These are phyloP conservation scores for Aspergillus neotritici DNA, from an alignment of 2,329 filamentous ascomycete genomes.

Conservation along the genomic window DNA sequence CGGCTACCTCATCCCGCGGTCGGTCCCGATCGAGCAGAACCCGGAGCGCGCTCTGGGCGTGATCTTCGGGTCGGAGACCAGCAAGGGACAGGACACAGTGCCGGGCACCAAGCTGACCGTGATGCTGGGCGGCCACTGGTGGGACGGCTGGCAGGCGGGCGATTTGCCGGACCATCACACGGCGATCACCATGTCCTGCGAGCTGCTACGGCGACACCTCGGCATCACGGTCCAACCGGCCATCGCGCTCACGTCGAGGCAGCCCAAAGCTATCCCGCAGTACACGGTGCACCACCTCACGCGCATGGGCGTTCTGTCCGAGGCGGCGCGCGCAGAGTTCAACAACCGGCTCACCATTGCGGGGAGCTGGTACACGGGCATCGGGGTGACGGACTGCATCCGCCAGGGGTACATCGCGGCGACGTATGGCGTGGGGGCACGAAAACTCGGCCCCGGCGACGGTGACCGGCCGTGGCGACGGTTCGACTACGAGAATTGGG, in stretches of 20 bases:
- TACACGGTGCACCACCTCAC: slow-evolving; percentile 72
- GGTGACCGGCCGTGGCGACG: slow-evolving; percentile 17
- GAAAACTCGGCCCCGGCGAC: slow-evolving; percentile 17
- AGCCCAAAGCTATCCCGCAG: slow-evolving; percentile 79
- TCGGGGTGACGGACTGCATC: slow-evolving; percentile 52
- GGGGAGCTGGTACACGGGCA: slow-evolving; percentile 48
- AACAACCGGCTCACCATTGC: slow-evolving; percentile 60
- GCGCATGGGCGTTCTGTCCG: slow-evolving; percentile 54
- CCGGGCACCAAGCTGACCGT: slow-evolving; percentile 81
- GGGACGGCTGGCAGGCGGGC: slow-evolving; percentile 55
- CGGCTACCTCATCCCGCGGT: slow-evolving; percentile 83
- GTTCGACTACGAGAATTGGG: slow-evolving; percentile 19
- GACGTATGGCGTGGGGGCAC: slow-evolving; percentile 34
- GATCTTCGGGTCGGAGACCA: slow-evolving; percentile 75
- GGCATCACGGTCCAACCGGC: slow-evolving; percentile 60
- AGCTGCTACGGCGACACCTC: slow-evolving; percentile 67
- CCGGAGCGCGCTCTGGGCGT: slow-evolving; percentile 82
- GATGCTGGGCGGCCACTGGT: slow-evolving; percentile 92
- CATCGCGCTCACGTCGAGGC: slow-evolving; percentile 56
- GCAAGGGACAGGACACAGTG: slow-evolving; percentile 51
- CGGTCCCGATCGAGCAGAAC: slow-evolving; percentile 64
- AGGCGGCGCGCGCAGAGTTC: slow-evolving; percentile 53
- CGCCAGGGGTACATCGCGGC: slow-evolving; percentile 53
- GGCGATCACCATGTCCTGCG: slow-evolving; percentile 63
- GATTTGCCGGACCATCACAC: slow-evolving; percentile 60